Percentiles rank a stretch among this genome's conserved stretches.
Conservation (phyloP, 768 basidiomycete species). For the Naganishia friedmannii region DNA sequence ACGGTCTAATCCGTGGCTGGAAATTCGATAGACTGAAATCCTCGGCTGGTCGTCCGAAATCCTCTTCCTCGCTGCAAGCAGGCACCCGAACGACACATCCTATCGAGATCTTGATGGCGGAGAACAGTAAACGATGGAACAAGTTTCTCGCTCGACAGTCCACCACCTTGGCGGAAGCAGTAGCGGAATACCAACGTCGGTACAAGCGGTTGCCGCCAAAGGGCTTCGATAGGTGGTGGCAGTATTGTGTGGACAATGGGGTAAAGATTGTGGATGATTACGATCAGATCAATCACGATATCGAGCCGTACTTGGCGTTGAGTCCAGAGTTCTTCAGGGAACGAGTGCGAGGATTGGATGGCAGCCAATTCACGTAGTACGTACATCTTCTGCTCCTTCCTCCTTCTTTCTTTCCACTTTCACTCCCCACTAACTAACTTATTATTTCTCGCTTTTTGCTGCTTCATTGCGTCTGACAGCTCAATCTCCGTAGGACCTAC, state of each 20-base stretch:
- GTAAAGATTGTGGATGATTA: conserved; percentile 80
- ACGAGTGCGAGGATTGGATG: conserved; percentile 36
- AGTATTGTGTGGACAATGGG: conserved; percentile 66
- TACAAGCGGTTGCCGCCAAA: conserved; percentile 76
- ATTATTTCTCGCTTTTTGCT: too few species aligned
- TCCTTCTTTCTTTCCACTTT: too few species aligned
- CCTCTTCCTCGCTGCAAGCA: conserved; percentile 29
- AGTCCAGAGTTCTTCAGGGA: conserved; percentile 56
- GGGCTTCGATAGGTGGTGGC: conserved; percentile 90
- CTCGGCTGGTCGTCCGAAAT: background rate
- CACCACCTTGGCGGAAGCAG: conserved; percentile 71
- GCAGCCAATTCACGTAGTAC: conserved; percentile 41
- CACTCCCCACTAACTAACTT: too few species aligned
- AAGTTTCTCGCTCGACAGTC: conserved; percentile 60
- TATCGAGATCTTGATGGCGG: conserved; percentile 43
- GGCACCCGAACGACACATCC: conserved; percentile 42
- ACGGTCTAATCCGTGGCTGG: conserved; percentile 45
- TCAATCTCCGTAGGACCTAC: conserved; percentile 41
- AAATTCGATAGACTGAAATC: conserved; percentile 34
- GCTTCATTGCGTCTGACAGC: conserved; percentile 20
- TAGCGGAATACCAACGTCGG: conserved; percentile 72
- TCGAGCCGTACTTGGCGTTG: conserved; percentile 78
- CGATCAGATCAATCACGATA: conserved; percentile 57
- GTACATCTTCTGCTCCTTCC: background rate
- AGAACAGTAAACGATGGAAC: conserved; percentile 42